These are phyloP conservation scores for Astragalus glycyphyllos DNA, from an alignment of 306 rosid species.

Conservation along the genomic window DNA sequence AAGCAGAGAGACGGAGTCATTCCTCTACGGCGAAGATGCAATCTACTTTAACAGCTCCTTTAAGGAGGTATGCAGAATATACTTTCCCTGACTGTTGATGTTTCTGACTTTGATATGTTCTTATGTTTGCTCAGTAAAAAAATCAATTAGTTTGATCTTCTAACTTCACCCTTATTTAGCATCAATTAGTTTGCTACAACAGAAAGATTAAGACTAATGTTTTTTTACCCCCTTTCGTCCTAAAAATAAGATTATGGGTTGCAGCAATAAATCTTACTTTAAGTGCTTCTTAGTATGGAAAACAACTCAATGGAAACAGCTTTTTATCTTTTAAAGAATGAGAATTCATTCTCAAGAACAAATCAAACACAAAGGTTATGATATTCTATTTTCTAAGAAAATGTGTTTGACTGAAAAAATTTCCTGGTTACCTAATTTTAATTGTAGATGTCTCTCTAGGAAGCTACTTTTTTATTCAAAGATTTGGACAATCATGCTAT, in stretches of 20 bases:
- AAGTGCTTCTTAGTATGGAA: no score
- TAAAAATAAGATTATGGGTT: no score
- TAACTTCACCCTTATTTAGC: background rate
- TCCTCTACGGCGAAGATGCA: conserved; percentile 51
- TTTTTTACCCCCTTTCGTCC: no score
- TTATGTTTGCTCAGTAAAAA: conserved; percentile 17
- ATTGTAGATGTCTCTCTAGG: no score
- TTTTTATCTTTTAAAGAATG: background rate
- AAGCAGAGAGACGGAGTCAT: conserved; percentile 47
- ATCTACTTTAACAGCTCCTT: conserved; percentile 64
- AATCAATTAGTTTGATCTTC: conserved; percentile 1
- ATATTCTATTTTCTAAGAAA: background rate
- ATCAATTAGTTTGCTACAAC: no score
- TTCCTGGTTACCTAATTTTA: no score
- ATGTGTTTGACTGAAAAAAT: no score
- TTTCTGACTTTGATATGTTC: conserved; percentile 14
- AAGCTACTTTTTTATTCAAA: no score
- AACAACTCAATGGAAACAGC: background rate
- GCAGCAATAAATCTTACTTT: no score
- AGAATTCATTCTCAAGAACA: background rate
- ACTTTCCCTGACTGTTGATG: background rate
- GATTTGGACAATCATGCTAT: no score
- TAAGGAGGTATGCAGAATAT: conserved; percentile 63
- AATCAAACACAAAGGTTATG: no score
- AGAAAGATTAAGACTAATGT: no score